phyloP scores from a whole-genome alignment of 2,329 filamentous ascomycete genomes.

The Pyricularia grisea region DNA sequence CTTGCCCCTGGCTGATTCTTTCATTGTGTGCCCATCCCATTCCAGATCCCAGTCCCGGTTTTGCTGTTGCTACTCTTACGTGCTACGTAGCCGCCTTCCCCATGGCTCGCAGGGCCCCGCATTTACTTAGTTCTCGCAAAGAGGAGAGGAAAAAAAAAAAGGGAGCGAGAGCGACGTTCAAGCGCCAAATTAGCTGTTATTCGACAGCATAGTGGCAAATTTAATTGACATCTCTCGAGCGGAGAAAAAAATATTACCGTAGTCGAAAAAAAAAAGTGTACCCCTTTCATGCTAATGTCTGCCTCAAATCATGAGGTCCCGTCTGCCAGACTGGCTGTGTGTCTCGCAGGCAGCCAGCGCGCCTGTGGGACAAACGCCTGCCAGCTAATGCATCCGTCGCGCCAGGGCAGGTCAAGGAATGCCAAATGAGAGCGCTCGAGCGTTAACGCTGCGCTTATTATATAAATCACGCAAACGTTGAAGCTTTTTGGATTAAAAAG shows the following conservation, averaged over 20 bases:
- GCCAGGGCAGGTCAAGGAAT: not conserved
- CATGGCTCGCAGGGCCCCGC: not conserved
- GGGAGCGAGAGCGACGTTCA: not conserved
- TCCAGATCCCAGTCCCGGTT: not conserved
- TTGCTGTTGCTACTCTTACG: not conserved
- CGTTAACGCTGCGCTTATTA: not conserved
- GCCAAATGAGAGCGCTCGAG: not conserved
- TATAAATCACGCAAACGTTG: not conserved
- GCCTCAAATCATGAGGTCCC: not conserved
- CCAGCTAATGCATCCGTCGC: not conserved
- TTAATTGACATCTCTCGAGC: not conserved
- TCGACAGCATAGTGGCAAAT: not conserved
- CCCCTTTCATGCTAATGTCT: not conserved
- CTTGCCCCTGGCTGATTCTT: not conserved
- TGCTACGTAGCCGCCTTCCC: not conserved
- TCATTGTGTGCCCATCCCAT: not conserved
- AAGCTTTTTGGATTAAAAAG: not conserved
- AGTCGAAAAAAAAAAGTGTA: not conserved
- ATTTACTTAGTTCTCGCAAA: not conserved
- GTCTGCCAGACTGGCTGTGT: not conserved
- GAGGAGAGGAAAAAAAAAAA: not conserved
- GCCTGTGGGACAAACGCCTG: not conserved
- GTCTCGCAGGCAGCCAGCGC: not conserved
- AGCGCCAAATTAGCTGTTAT: not conserved
- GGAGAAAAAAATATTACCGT: too few relatives aligned